Conservation (phyloP, 768 basidiomycete species). For the Lepiota venenata region DNA sequence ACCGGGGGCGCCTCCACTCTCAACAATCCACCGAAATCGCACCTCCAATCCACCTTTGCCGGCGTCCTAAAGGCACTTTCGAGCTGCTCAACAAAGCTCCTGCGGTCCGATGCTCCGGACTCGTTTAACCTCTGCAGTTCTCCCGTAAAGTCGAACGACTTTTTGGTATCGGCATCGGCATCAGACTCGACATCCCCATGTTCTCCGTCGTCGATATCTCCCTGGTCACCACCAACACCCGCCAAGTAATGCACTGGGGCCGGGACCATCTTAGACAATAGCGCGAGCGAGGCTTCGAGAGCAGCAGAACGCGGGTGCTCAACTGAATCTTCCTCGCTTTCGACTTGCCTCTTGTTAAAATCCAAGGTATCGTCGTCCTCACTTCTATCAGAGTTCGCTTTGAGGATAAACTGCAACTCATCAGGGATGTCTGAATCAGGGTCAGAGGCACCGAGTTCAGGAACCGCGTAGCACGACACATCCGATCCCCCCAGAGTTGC, state of each 20-base stretch:
- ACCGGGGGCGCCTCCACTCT: constrained; percentile 46
- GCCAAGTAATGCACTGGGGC: constrained; percentile 28
- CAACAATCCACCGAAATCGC: constrained; percentile 39
- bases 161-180: constrained; percentile 67
- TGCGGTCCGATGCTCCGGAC: constrained; percentile 62
- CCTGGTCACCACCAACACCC: constrained; percentile 16
- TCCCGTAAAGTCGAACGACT: constrained; percentile 82
- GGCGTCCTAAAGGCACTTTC: constrained; percentile 80
- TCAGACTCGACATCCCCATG: constrained; percentile 23
- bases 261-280: neutral
- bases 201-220: constrained; percentile 35
- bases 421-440: constrained; percentile 81
- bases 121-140: constrained; percentile 70
- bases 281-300: constrained; percentile 18
- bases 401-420: constrained; percentile 65
- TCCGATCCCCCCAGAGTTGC: constrained; percentile 69
- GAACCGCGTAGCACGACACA: constrained; percentile 39
- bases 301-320: constrained; percentile 4
- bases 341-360: neutral
- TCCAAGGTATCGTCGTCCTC: constrained; percentile 14
- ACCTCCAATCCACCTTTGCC: constrained; percentile 58
- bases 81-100: constrained; percentile 79
- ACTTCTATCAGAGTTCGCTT: constrained; percentile 18
- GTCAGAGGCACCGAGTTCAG: constrained; percentile 51
- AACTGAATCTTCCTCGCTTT: neutral